Evolutionary conservation across 163 green algal genomes (phyloP).

Genomic region (Coccomyxa subellipsoidea): DNA sequence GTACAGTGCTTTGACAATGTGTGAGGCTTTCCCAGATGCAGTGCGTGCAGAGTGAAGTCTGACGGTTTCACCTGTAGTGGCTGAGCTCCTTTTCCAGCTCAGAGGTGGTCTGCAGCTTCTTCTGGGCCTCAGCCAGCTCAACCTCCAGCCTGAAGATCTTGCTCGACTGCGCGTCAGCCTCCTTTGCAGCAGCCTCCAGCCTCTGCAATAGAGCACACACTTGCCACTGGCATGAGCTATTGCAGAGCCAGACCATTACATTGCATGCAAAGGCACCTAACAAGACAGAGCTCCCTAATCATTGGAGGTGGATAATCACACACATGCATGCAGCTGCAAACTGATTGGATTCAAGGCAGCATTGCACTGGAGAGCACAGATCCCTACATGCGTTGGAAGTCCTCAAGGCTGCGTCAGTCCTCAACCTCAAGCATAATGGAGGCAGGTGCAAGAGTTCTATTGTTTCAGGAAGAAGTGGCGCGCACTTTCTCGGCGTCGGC

Average conservation of each 20-base stretch:
- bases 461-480: too few relatives aligned
- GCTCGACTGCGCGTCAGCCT: constrained; percentile 46
- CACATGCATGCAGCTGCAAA: too few relatives aligned
- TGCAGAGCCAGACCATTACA: too few relatives aligned
- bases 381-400: too few relatives aligned
- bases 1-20: neutral
- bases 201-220: constrained; percentile 12
- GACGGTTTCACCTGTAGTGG: constrained; percentile 38
- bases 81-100: constrained; percentile 70
- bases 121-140: constrained; percentile 57
- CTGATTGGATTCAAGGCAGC: too few relatives aligned
- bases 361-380: too few relatives aligned
- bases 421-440: too few relatives aligned
- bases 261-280: too few relatives aligned
- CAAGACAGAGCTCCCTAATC: too few relatives aligned
- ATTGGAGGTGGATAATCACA: too few relatives aligned
- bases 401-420: too few relatives aligned
- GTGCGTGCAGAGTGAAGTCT: neutral
- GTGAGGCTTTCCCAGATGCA: neutral
- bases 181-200: constrained; percentile 22
- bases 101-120: constrained; percentile 36
- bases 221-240: neutral
- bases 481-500: constrained; percentile 62
- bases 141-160: constrained; percentile 68
- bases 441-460: too few relatives aligned